Conservation (phyloP, 2,329 filamentous ascomycete genomes). For the Paecilomyces dactylethromorphus region DNA sequence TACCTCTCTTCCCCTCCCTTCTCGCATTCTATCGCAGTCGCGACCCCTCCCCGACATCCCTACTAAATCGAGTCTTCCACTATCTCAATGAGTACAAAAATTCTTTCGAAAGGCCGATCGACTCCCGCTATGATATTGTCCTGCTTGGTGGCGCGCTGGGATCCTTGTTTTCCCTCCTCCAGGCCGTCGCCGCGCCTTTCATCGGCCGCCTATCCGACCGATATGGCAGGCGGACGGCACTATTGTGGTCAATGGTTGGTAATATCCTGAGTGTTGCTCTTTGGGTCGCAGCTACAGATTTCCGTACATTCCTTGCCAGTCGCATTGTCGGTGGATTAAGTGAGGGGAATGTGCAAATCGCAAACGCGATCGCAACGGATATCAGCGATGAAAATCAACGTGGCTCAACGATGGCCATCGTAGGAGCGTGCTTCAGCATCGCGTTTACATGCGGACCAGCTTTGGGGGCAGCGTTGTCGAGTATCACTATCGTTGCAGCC, state of each 20-base stretch:
- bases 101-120: slow-evolving; percentile 84
- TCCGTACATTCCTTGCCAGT: slow-evolving; percentile 91
- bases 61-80: slow-evolving; percentile 71
- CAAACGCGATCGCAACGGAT: slow-evolving; percentile 92
- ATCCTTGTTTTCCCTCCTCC: slow-evolving; percentile 86
- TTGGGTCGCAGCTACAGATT: slow-evolving; percentile 90
- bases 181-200: slow-evolving; percentile 84
- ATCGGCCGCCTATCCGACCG: slow-evolving; percentile 85
- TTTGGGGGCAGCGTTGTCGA: slow-evolving; percentile 78
- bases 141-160: slow-evolving; percentile 88
- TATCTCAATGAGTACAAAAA: slow-evolving; percentile 94
- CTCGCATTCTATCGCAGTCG: slow-evolving; percentile 92
- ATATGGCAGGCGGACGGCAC: slow-evolving; percentile 77
- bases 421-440: slow-evolving; percentile 93
- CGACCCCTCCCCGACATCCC: slow-evolving; percentile 57
- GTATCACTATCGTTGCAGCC: slow-evolving; percentile 67
- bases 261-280: slow-evolving; percentile 90
- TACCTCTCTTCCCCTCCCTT: slow-evolving; percentile 90
- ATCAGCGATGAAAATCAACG: slow-evolving; percentile 81
- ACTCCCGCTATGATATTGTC: slow-evolving; percentile 94
- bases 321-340: slow-evolving; percentile 87
- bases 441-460: slow-evolving; percentile 96
- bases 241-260: slow-evolving; percentile 85
- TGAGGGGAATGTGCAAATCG: slow-evolving; percentile 94
- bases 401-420: slow-evolving; percentile 89